Evolutionary conservation across 2,329 filamentous ascomycete species (phyloP).

Genomic region (Scytalidium sp.): DNA sequence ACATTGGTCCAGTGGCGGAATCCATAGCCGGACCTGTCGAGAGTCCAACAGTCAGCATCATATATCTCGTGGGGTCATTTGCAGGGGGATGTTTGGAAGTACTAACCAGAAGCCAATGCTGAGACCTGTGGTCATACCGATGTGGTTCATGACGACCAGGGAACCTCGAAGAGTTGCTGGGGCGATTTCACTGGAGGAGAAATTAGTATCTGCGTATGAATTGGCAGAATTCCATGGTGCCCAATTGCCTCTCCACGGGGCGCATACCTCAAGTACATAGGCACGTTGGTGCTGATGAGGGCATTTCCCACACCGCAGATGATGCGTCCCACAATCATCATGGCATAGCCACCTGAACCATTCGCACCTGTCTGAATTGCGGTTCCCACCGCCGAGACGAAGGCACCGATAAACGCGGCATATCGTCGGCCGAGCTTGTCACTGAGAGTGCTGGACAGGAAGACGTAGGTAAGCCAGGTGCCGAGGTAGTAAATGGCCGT

Average conservation of each 20-base stretch:
- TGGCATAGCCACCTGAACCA: conserved; percentile 37
- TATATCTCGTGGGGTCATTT: too few relatives aligned
- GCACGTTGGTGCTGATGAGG: conserved; percentile 53
- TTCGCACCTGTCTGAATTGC: conserved; percentile 43
- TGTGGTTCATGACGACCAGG: conserved; percentile 57
- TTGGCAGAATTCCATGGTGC: not conserved
- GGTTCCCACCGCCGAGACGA: conserved; percentile 45
- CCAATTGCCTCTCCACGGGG: too few relatives aligned
- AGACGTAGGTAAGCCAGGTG: conserved; percentile 52
- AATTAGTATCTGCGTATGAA: not conserved
- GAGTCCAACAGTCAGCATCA: not conserved
- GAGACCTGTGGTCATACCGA: conserved; percentile 53
- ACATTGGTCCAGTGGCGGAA: conserved; percentile 49
- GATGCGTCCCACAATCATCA: conserved; percentile 49
- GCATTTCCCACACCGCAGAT: conserved; percentile 52
- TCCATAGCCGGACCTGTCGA: conserved; percentile 50
- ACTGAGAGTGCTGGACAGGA: conserved; percentile 48
- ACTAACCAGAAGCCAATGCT: conserved; percentile 52
- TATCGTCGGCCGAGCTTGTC: conserved; percentile 50
- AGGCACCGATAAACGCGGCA: conserved; percentile 45
- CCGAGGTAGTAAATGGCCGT: conserved; percentile 57
- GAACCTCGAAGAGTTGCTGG: conserved; percentile 50
- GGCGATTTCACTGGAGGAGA: conserved; percentile 45
- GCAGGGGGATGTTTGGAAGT: too few relatives aligned
- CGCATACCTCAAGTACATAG: conserved; percentile 51